Evolutionary conservation across 1,284 basidiomycete genomes (phyloP), one percentile per base, ranked within the genome.

Genomic region (Salmacisia buchloeana): DNA sequence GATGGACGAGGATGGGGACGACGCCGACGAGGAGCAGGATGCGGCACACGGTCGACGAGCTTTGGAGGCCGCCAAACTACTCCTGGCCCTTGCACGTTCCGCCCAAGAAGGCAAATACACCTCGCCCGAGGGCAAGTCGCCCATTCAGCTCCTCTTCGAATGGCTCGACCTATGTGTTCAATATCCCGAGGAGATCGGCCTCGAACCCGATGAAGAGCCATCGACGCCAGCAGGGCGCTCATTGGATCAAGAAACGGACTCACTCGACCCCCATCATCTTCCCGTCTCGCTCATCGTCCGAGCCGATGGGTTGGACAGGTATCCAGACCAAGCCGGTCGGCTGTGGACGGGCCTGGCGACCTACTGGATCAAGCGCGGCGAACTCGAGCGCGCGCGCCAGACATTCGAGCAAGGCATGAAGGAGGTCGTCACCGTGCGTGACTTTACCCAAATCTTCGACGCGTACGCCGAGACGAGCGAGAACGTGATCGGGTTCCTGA

Each of bases 371-470:
- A 96, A 97, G 82, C 87, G 92, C 1, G 91, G 87, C 68, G 94
- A 97, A 78, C 94, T 99, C 75, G 93, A 94, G 62, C 86, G 88
- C 63, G 92, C 90, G 7, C 89, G 86, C 73, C 84, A 85, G 62
- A 92, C 89, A 0, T 98, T 98, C 77, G 96, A 98, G 80, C 82
- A 86, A 31, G 94, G 93, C 9, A 86, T 97, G 68, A 84, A 85
- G 10, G 84, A 83, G 1, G 94, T 97, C 18, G 83, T 98, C 75
- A 97, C 96, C 0, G 89, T 97, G 67, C 88, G 93, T 27, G 96
- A 98, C 82, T 99, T 98, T 80, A 94, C 92, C 1, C 93, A 97
- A 79, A 93, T 98, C 69, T 98, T 98, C 78, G 94, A 98, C 78
- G 90, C 93, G 3, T 97, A 96, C 79, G 88, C 91, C 31, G 93